Evolutionary conservation across 2,329 filamentous ascomycete genomes (phyloP).

Genomic region (Samsoniella hepiali): DNA sequence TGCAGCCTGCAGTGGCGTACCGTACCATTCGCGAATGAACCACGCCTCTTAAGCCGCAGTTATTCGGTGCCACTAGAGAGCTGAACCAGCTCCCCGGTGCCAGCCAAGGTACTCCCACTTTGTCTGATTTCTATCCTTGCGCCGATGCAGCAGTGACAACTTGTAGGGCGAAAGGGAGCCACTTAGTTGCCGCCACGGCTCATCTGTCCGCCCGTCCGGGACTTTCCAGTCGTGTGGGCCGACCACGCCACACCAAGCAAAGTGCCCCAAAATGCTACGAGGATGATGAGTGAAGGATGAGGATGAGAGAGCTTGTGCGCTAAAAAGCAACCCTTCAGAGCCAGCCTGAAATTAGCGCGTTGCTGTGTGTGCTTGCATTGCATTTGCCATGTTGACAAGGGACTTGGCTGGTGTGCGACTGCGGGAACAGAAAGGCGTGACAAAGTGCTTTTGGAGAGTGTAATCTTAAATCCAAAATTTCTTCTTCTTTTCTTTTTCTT

Average conservation of each 20-base stretch:
- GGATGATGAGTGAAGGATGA: neutral
- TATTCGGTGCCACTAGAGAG: conserved; percentile 6
- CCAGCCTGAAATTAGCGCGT: neutral
- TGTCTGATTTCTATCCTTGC: conserved; percentile 1
- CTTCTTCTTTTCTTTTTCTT: neutral
- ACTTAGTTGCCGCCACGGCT: conserved; percentile 18
- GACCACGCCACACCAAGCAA: neutral
- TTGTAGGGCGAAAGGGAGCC: conserved; percentile 3
- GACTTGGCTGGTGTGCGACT: neutral
- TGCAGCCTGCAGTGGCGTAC: conserved; percentile 14
- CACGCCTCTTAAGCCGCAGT: conserved; percentile 4
- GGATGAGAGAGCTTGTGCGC: neutral
- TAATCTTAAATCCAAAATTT: conserved; percentile 5
- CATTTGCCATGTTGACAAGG: neutral
- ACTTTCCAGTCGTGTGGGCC: conserved; percentile 14
- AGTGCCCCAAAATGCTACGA: neutral
- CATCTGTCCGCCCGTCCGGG: conserved; percentile 19
- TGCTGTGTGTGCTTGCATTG: neutral
- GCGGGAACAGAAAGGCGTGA: neutral
- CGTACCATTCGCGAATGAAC: conserved; percentile 12
- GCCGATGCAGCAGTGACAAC: conserved; percentile 2
- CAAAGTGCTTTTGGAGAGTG: neutral
- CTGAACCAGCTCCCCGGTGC: conserved; percentile 18
- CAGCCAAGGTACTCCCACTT: neutral
- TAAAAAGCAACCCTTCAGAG: neutral